Evolutionary conservation across 2,329 filamentous ascomycete species (phyloP).

Genomic region (Leptographium lundbergii): DNA sequence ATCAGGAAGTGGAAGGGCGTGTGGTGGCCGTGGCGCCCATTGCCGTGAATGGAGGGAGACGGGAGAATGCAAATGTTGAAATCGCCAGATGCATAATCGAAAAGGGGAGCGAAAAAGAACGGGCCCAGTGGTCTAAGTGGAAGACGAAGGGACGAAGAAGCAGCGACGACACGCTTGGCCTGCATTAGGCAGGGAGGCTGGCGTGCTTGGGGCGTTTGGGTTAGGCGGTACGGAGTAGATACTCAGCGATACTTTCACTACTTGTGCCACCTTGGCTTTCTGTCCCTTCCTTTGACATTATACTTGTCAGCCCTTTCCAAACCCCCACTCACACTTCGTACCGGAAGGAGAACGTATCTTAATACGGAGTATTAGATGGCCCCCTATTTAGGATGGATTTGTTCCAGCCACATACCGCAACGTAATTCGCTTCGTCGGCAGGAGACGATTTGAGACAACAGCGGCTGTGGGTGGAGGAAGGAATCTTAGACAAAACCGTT

Average conservation of each 20-base stretch:
- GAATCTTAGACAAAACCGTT: no score
- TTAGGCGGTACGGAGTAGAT: background rate
- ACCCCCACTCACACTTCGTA: background rate
- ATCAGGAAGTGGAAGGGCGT: background rate
- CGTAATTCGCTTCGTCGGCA: background rate
- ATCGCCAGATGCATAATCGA: background rate
- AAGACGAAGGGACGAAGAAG: background rate
- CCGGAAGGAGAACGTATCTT: background rate
- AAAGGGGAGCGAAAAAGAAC: background rate
- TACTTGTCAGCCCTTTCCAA: background rate
- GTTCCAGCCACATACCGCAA: background rate
- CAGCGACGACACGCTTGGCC: background rate
- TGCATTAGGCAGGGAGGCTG: background rate
- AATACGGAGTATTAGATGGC: background rate
- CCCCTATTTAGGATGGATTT: background rate
- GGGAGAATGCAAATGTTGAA: background rate
- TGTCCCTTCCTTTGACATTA: background rate
- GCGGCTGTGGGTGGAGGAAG: background rate
- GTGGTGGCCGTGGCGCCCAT: conserved; percentile 2
- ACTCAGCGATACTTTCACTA: background rate
- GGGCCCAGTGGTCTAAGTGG: background rate
- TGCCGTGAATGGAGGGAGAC: background rate
- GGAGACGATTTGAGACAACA: background rate
- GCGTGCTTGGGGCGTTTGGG: background rate
- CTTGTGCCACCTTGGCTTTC: background rate